A percentile compares a stretch with the other conserved stretches of the same genome.
Evolutionary conservation across 129 eudicot species (phyloP).

Genomic region (Centella asiatica): DNA sequence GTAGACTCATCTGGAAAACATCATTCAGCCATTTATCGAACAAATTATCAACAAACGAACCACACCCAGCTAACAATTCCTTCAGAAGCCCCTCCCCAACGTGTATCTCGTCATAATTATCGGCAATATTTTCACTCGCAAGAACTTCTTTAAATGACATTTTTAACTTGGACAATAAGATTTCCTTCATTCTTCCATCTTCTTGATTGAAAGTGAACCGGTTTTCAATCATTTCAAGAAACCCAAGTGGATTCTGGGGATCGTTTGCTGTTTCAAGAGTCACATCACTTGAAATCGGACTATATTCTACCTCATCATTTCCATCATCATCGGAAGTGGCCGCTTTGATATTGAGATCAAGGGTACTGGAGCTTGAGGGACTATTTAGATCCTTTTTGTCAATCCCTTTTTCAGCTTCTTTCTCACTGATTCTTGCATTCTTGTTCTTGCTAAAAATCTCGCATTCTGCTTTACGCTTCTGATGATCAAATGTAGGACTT

Average conservation of each 20-base stretch:
- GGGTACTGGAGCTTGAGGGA: conserved; percentile 52
- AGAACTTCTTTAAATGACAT: conserved; percentile 37
- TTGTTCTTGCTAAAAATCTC: conserved; percentile 43
- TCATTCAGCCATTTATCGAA: conserved; percentile 81
- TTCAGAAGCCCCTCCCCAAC: conserved; percentile 50
- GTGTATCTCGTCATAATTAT: too few relatives aligned
- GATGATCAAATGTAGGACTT: conserved; percentile 24
- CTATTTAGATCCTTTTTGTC: conserved; percentile 37
- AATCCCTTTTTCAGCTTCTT: conserved; percentile 19
- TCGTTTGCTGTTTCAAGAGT: conserved; percentile 36
- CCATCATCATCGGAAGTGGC: too few relatives aligned
- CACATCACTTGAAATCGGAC: conserved; percentile 48
- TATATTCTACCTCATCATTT: conserved; percentile 34
- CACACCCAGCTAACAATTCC: conserved; percentile 49
- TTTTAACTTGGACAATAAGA: conserved; percentile 46
- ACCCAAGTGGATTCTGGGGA: conserved; percentile 27
- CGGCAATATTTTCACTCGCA: not conserved
- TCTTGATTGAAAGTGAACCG: conserved; percentile 34
- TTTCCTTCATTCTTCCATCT: conserved; percentile 35
- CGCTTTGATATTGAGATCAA: conserved; percentile 67
- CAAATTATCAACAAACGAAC: conserved; percentile 45
- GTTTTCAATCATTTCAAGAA: conserved; percentile 39
- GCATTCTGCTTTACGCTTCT: conserved; percentile 60
- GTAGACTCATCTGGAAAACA: conserved; percentile 66
- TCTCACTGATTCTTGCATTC: conserved; percentile 37